Evolutionary conservation across 2,329 filamentous ascomycete genomes (phyloP).

Genomic region (Aspergillus novoparasiticus): DNA sequence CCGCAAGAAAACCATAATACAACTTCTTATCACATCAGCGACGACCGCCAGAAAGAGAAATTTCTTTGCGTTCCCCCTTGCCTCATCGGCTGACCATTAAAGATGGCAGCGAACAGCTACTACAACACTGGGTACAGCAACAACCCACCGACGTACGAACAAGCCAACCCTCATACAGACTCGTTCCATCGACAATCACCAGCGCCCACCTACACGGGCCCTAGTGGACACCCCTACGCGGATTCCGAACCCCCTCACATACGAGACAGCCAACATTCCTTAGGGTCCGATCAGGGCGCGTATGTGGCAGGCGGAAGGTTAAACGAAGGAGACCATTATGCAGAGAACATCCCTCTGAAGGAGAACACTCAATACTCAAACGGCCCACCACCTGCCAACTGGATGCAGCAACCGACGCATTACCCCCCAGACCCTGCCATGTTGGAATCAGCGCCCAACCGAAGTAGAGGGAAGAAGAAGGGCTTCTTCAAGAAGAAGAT

Average conservation of each 20-base stretch:
- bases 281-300: constrained; percentile 36
- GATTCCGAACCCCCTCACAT: constrained; percentile 45
- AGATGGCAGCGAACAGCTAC: constrained; percentile 68
- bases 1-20: neutral
- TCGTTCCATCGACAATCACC: constrained; percentile 38
- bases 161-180: constrained; percentile 38
- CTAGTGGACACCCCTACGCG: constrained; percentile 36
- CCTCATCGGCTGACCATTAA: constrained; percentile 25
- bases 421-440: constrained; percentile 57
- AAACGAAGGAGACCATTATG: constrained; percentile 39
- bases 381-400: constrained; percentile 35
- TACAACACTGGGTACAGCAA: constrained; percentile 53
- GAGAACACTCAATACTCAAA: constrained; percentile 38
- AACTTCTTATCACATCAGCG: neutral
- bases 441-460: constrained; percentile 23
- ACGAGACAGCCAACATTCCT: constrained; percentile 41
- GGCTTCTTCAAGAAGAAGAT: constrained; percentile 61
- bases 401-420: constrained; percentile 47
- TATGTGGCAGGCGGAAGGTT: constrained; percentile 35
- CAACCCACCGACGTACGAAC: constrained; percentile 35
- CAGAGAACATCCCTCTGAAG: constrained; percentile 47
- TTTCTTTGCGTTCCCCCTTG: neutral
- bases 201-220: constrained; percentile 24
- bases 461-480: constrained; percentile 43
- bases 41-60: neutral